Conservation (phyloP, 2,329 filamentous ascomycete species). For the Colletotrichum lini region DNA sequence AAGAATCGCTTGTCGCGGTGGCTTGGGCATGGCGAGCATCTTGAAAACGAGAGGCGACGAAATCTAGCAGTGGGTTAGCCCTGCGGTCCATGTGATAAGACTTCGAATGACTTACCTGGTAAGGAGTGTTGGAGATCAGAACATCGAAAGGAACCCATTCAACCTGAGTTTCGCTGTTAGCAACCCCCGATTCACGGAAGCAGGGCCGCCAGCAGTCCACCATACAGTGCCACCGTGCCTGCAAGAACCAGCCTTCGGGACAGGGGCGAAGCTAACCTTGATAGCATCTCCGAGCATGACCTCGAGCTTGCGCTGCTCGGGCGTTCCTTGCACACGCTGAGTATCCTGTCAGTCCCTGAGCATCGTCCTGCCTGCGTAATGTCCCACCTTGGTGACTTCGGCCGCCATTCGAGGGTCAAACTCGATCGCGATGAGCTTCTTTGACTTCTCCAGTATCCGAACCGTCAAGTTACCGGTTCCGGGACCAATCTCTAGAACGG, state of each 20-base stretch:
- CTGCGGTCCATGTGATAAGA: not conserved
- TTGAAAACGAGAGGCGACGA: slow-evolving; percentile 93
- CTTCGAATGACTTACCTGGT: slow-evolving; percentile 64
- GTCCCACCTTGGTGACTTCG: slow-evolving; percentile 83
- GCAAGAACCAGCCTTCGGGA: no score
- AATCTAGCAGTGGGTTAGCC: slow-evolving; percentile 67
- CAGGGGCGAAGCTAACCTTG: slow-evolving; percentile 31
- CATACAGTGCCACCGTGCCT: not conserved
- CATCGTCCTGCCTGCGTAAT: not conserved
- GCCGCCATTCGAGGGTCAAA: slow-evolving; percentile 97
- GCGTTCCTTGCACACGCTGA: slow-evolving; percentile 89
- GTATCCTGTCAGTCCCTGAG: slow-evolving; percentile 74
- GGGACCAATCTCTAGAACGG: slow-evolving; percentile 92
- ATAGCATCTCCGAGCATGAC: slow-evolving; percentile 88
- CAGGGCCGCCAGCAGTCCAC: not conserved
- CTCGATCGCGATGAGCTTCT: slow-evolving; percentile 87
- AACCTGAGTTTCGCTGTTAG: slow-evolving; percentile 13
- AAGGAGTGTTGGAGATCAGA: slow-evolving; percentile 80
- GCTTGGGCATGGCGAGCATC: slow-evolving; percentile 84
- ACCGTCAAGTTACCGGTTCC: slow-evolving; percentile 92
- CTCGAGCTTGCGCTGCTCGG: slow-evolving; percentile 86
- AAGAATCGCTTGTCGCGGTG: slow-evolving; percentile 87
- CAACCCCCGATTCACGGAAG: not conserved
- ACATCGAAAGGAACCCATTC: slow-evolving; percentile 80
- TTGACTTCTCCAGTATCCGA: slow-evolving; percentile 88